Percentiles rank a stretch among this genome's conserved stretches.
Evolutionary conservation across 1,284 basidiomycete genomes (phyloP).

Genomic region (Anthracocystis panici-leucophaei): DNA sequence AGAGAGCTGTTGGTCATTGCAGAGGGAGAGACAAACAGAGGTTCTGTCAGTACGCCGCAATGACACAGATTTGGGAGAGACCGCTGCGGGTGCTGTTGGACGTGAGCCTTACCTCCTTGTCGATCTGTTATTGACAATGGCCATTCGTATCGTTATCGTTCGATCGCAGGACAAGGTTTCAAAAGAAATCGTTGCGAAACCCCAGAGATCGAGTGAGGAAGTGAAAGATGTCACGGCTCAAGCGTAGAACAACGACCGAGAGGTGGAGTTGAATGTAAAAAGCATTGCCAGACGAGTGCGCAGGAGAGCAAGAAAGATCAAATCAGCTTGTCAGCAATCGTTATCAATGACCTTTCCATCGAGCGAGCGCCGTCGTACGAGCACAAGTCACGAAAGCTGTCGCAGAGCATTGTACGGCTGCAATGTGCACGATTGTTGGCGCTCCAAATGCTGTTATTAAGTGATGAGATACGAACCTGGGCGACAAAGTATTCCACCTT

Average conservation of each 20-base stretch:
- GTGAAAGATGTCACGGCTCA: neutral
- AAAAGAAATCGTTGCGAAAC: neutral
- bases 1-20: constrained; percentile 75
- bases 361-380: neutral
- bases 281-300: neutral
- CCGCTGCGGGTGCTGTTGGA: neutral
- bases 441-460: too few relatives aligned
- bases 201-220: neutral
- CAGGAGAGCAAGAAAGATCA: neutral
- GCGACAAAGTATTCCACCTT: constrained; percentile 67
- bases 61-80: too few relatives aligned
- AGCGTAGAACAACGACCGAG: neutral
- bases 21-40: neutral
- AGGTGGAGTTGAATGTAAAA: neutral
- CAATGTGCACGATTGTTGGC: neutral
- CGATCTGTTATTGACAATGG: constrained; percentile 75
- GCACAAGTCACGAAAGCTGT: neutral
- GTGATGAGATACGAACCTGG: constrained; percentile 57
- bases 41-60: constrained; percentile 1
- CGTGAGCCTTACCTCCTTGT: constrained; percentile 84
- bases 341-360: neutral
- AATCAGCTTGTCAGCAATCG: constrained; percentile 8
- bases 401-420: neutral
- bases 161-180: neutral
- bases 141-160: neutral